Conservation (phyloP, 306 rosid genomes). For the Prunus mume region DNA sequence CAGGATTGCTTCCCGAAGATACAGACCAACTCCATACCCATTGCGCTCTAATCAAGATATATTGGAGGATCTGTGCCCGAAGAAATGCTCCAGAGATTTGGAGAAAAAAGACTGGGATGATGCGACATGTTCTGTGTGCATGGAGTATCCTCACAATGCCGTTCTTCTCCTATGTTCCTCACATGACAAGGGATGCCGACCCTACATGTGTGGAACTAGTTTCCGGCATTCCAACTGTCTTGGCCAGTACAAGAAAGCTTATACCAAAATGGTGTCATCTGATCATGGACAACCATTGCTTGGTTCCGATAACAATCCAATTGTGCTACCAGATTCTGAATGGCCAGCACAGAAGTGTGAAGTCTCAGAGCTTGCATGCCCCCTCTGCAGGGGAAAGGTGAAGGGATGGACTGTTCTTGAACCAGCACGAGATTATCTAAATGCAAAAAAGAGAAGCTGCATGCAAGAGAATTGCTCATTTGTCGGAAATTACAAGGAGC, state of each 20-base stretch:
- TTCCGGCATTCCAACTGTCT: constrained; percentile 82
- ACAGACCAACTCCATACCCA: constrained; percentile 67
- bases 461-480: constrained; percentile 87
- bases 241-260: constrained; percentile 87
- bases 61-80: constrained; percentile 55
- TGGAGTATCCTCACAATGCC: constrained; percentile 98
- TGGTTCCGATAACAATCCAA: constrained; percentile 38
- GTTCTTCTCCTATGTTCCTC: constrained; percentile 94
- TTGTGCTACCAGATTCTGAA: constrained; percentile 39
- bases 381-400: constrained; percentile 80
- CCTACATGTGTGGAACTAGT: constrained; percentile 91
- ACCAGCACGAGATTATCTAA: constrained; percentile 80
- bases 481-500: constrained; percentile 85
- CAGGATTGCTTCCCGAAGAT: constrained; percentile 60
- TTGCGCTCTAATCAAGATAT: constrained; percentile 49
- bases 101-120: constrained; percentile 77
- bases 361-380: constrained; percentile 66
- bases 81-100: constrained; percentile 63
- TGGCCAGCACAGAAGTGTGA: constrained; percentile 43
- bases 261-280: constrained; percentile 47
- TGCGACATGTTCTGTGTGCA: constrained; percentile 93
- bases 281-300: constrained; percentile 40
- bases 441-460: constrained; percentile 82
- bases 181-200: constrained; percentile 78
- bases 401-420: constrained; percentile 99